Evolutionary conservation across 179 eudicot genomes (phyloP).

Genomic region (Spinacia oleracea): DNA sequence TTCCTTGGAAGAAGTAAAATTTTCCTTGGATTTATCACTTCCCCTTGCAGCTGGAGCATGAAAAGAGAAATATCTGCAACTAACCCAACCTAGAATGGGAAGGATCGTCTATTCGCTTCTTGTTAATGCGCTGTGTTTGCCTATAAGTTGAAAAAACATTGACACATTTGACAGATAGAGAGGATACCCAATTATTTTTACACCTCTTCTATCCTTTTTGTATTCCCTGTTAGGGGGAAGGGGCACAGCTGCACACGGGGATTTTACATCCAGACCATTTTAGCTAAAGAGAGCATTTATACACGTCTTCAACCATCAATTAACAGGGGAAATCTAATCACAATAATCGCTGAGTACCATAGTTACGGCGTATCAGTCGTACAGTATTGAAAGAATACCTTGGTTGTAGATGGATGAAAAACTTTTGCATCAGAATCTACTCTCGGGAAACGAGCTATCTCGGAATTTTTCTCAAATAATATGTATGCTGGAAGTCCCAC

Average conservation of each 20-base stretch:
- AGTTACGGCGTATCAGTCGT: neutral
- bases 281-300: neutral
- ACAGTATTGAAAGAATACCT: slow-evolving; percentile 46
- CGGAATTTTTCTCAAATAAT: slow-evolving; percentile 64
- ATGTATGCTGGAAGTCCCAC: slow-evolving; percentile 72
- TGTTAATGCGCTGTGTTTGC: neutral
- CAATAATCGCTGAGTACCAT: neutral
- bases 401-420: slow-evolving; percentile 53
- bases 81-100: neutral
- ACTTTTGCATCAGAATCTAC: slow-evolving; percentile 50
- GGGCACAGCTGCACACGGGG: no score
- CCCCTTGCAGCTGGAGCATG: neutral
- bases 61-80: neutral
- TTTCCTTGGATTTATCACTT: no score
- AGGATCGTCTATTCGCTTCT: neutral
- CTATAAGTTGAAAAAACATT: neutral
- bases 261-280: neutral
- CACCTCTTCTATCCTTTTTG: neutral
- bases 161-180: neutral
- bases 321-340: neutral
- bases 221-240: no score
- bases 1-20: no score
- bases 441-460: slow-evolving; percentile 71
- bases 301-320: neutral
- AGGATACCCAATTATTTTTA: neutral